Evolutionary conservation across 2,329 filamentous ascomycete genomes (phyloP), one percentile per base, ranked within the genome.

Genomic region (Dendrostoma leiphaemia): DNA sequence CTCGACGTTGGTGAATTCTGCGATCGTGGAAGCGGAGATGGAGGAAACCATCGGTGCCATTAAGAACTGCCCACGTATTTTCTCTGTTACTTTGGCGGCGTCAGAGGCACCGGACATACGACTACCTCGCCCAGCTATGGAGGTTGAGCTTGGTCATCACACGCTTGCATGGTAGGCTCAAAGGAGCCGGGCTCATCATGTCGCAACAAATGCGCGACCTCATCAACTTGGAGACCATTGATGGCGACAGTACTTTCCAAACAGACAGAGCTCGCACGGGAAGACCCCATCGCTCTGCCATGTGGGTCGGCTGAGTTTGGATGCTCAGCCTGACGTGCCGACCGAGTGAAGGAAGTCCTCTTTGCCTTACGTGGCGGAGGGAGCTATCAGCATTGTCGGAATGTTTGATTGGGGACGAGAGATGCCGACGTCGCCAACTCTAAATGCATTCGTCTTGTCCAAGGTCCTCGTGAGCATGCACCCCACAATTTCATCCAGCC

Each of bases 91-190:
- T 82, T 81, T 82, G 86, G 84, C 86, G 83, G 89, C 85, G 88
- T 92, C 89, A 91, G 88, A 91, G 84, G 86, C 75, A 81, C 81
- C 85, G 76, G 65, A 91, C 88, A 91, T 84, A 54, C 15, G 4
- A 35, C n/a, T 8, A 26, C 23, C 12, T n/a, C 13, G 19, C 2
- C 9, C 9, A 19, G 19, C 12, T 6, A 15, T 15, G 35, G 21
- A n/a, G 29, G 31, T 10, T 4, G 10, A 15, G 10, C 31, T 32
- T 19, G 19, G 8, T 23, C 3, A 3, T 15, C 6, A 13, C 19
- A 2, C 9, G n/a, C 3, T 24, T n/a, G 23, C 1, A n/a, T n/a
- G 38, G 13, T 15, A 24, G 38, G 4, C 6, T n/a, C 12, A 13
- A 23, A 41, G 17, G 8, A 24, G 38, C n/a, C n/a, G n/a, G n/a